These are phyloP conservation scores for Biscutella auriculata DNA, from an alignment of 441 rosid genomes.

Conservation along the genomic window DNA sequence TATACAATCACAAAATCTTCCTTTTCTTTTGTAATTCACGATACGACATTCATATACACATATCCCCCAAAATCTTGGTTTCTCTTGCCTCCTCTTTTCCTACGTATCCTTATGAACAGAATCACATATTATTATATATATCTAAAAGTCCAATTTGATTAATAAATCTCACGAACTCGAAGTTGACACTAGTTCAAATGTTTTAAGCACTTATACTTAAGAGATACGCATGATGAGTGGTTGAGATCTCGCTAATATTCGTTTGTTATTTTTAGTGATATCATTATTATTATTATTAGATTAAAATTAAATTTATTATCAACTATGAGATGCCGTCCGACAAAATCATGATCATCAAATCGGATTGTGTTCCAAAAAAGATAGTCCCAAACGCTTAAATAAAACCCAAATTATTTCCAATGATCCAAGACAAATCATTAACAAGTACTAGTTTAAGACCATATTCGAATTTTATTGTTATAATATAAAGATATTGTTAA, in stretches of 20 bases:
- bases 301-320: neutral
- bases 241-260: slow-evolving; percentile 23
- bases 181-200: slow-evolving; percentile 18
- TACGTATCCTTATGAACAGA: neutral
- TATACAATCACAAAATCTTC: slow-evolving; percentile 8
- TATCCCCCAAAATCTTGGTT: slow-evolving; percentile 18
- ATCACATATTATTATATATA: neutral
- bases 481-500: too few species aligned
- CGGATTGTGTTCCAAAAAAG: slow-evolving; percentile 20
- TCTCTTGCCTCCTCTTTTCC: slow-evolving; percentile 8
- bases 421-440: too few species aligned
- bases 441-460: too few species aligned
- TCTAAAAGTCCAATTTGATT: neutral
- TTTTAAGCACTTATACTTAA: slow-evolving; percentile 8
- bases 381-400: neutral
- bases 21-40: slow-evolving; percentile 9
- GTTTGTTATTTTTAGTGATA: slow-evolving; percentile 11
- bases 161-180: slow-evolving; percentile 1
- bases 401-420: neutral
- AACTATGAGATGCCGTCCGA: slow-evolving; percentile 11
- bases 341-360: slow-evolving; percentile 17
- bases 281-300: neutral
- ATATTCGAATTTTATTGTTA: too few species aligned
- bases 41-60: neutral
- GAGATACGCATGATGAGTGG: slow-evolving; percentile 22